phyloP scores from a whole-genome alignment of 2,329 filamentous ascomycete species.

The Lomentospora prolificans region DNA sequence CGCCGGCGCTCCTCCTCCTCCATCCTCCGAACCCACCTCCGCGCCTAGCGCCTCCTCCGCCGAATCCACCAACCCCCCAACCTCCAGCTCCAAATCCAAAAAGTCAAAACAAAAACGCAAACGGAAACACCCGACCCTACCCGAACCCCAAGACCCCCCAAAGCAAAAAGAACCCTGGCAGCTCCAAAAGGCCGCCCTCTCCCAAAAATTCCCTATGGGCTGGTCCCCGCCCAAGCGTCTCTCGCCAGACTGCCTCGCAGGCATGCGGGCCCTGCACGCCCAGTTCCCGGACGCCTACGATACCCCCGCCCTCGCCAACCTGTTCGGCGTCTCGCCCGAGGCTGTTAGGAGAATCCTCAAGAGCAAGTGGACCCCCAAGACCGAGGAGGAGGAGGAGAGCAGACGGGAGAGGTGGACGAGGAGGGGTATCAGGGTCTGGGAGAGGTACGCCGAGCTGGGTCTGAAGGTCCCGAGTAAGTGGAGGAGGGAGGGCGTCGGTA shows the following conservation, averaged over 20 bases:
- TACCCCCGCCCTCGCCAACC: constrained; percentile 59
- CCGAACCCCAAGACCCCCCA: background rate
- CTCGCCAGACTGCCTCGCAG: constrained; percentile 85
- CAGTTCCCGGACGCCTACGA: constrained; percentile 71
- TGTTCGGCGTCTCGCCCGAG: constrained; percentile 82
- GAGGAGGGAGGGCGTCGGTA: constrained; percentile 42
- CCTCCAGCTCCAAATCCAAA: background rate
- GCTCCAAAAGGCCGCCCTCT: constrained; percentile 63
- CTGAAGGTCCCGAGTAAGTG: constrained; percentile 51
- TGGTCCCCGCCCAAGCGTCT: constrained; percentile 81
- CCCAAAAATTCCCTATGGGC: constrained; percentile 67
- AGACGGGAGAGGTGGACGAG: constrained; percentile 53
- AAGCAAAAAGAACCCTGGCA: constrained; percentile 51
- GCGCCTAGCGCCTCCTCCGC: background rate
- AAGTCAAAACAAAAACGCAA: background rate
- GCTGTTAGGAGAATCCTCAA: constrained; percentile 79
- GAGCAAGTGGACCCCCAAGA: constrained; percentile 59
- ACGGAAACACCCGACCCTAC: background rate
- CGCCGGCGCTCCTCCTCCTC: background rate
- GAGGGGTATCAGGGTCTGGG: constrained; percentile 51
- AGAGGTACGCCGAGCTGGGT: constrained; percentile 48
- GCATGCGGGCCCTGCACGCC: constrained; percentile 72
- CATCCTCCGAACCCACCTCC: background rate
- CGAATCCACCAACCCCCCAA: background rate
- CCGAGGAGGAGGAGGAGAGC: constrained; percentile 45